phyloP scores from a whole-genome alignment of 805 yeast genomes.

The Yamadazyma sp. region DNA sequence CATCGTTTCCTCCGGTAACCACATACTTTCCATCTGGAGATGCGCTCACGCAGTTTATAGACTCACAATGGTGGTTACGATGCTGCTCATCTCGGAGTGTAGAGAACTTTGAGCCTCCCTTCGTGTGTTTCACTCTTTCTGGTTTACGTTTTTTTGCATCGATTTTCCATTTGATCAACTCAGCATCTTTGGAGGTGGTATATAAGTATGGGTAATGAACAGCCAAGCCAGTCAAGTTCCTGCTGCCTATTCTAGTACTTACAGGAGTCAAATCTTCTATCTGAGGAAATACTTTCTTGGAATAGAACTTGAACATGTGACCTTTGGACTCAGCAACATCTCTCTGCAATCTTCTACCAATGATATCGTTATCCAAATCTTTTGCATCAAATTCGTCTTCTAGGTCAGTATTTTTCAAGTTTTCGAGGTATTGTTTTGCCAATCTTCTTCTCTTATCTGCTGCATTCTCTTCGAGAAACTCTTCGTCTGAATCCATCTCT shows the following conservation, averaged over 20 bases:
- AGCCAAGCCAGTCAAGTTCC: slow-evolving; percentile 56
- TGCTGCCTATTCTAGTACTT: slow-evolving; percentile 60
- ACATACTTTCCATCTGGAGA: slow-evolving; percentile 85
- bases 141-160: slow-evolving; percentile 52
- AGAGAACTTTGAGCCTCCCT: slow-evolving; percentile 56
- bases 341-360: slow-evolving; percentile 73
- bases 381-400: slow-evolving; percentile 71
- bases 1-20: slow-evolving; percentile 89
- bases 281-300: slow-evolving; percentile 46
- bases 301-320: slow-evolving; percentile 67
- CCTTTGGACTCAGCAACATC: slow-evolving; percentile 94
- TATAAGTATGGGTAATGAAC: slow-evolving; percentile 62
- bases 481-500: slow-evolving; percentile 63
- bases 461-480: slow-evolving; percentile 71
- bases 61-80: slow-evolving; percentile 73
- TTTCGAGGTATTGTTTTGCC: slow-evolving; percentile 88
- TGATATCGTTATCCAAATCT: slow-evolving; percentile 84
- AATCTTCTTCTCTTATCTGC: slow-evolving; percentile 93
- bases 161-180: slow-evolving; percentile 78
- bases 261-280: slow-evolving; percentile 32
- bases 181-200: slow-evolving; percentile 80
- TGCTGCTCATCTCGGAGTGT: slow-evolving; percentile 48
- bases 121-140: slow-evolving; percentile 57
- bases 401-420: slow-evolving; percentile 50
- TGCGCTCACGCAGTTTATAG: slow-evolving; percentile 75